A percentile compares a stretch with the other conserved stretches of the same genome.
These are phyloP conservation scores for Teunomyces lycoperdinae DNA, from an alignment of 805 yeast species.

Conservation along the genomic window DNA sequence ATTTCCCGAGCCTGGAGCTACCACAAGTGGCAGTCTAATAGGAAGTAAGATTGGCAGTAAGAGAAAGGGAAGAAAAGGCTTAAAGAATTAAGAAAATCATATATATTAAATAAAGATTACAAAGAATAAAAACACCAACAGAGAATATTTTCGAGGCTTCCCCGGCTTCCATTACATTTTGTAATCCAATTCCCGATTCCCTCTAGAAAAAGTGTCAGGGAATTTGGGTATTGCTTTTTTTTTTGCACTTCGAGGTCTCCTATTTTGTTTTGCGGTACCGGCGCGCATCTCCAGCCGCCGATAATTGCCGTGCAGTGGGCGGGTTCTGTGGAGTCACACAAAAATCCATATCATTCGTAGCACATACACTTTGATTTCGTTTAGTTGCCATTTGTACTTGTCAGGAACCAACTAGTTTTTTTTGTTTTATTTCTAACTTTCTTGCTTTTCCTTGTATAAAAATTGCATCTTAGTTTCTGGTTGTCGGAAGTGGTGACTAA, in stretches of 20 bases:
- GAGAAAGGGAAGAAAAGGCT: slow-evolving; percentile 1
- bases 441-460: too few relatives aligned
- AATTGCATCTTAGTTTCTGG: too few relatives aligned
- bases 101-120: background rate
- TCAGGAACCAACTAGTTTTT: too few relatives aligned
- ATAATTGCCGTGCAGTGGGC: background rate
- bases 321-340: background rate
- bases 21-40: background rate
- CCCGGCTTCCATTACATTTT: too few relatives aligned
- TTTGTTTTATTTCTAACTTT: too few relatives aligned
- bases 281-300: background rate
- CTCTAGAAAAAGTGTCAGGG: too few relatives aligned
- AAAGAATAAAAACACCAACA: background rate
- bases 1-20: slow-evolving; percentile 21
- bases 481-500: background rate
- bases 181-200: too few relatives aligned
- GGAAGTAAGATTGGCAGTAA: background rate
- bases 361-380: too few relatives aligned
- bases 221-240: background rate
- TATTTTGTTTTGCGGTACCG: background rate
- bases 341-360: too few relatives aligned
- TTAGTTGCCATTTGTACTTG: too few relatives aligned
- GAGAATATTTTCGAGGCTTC: background rate
- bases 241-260: background rate
- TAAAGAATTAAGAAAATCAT: too few relatives aligned